Conservation (phyloP, 305 asterid species). For the Fraxinus ornus region DNA sequence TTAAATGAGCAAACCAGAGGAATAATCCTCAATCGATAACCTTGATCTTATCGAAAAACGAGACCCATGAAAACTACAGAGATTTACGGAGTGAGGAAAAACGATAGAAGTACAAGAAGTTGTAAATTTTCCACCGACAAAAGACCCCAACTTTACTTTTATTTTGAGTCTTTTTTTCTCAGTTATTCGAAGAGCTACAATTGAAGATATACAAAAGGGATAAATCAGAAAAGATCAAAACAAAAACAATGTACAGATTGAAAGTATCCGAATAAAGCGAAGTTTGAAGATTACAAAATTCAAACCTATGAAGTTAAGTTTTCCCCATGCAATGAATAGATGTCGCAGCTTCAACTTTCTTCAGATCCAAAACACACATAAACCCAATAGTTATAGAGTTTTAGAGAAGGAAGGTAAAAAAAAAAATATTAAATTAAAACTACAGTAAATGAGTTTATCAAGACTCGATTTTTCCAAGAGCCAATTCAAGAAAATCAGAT, state of each 20-base stretch:
- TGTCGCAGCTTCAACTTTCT: conserved; percentile 24
- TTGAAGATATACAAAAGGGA: conserved; percentile 18
- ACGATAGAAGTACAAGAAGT: conserved; percentile 1
- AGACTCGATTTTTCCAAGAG: conserved; percentile 35
- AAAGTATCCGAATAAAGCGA: conserved; percentile 14
- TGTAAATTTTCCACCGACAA: conserved; percentile 48
- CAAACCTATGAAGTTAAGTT: conserved; percentile 28
- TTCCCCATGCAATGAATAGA: conserved; percentile 12
- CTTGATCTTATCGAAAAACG: conserved; percentile 16
- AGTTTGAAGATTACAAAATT: conserved; percentile 8
- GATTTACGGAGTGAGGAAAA: conserved; percentile 14
- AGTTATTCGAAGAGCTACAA: conserved; percentile 29
- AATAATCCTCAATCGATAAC: not conserved
- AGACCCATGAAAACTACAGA: not conserved
- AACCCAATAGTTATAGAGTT: not conserved
- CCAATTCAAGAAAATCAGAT: conserved; percentile 17
- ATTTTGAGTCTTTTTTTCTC: conserved; percentile 21
- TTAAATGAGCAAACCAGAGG: conserved; percentile 6
- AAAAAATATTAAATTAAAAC: not conserved
- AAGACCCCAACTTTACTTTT: conserved; percentile 18
- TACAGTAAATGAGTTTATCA: conserved; percentile 28
- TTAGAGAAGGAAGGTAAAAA: not conserved
- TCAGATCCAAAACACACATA: conserved; percentile 33
- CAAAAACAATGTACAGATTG: not conserved
- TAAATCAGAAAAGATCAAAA: conserved; percentile 2